Evolutionary conservation across 371 early-diverging fungal species (phyloP).

Genomic region (Zychaea mexicana): DNA sequence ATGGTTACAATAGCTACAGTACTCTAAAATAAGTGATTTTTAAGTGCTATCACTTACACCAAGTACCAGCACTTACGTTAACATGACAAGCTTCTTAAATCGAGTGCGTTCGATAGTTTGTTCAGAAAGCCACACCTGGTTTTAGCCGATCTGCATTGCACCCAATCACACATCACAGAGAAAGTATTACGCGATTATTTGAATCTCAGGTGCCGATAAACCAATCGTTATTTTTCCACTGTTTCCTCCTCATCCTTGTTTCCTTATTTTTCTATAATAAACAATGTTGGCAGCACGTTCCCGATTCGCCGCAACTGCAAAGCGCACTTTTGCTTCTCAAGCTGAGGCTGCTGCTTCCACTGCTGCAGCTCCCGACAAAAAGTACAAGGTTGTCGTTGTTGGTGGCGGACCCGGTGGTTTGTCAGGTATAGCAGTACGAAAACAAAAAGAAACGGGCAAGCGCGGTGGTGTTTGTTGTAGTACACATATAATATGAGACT

Average conservation of each 20-base stretch:
- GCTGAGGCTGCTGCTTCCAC: slow-evolving; percentile 32
- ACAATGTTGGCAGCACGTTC: slow-evolving; percentile 10
- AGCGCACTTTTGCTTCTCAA: slow-evolving; percentile 21
- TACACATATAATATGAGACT: no score
- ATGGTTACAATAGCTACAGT: no score
- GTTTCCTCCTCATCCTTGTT: neutral
- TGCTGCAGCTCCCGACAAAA: slow-evolving; percentile 28
- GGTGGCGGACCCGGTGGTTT: slow-evolving; percentile 73
- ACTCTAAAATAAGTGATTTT: no score
- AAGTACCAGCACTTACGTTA: no score
- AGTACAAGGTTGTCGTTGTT: slow-evolving; percentile 66
- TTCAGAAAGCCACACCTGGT: no score
- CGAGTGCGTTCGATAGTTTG: no score
- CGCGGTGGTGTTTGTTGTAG: neutral
- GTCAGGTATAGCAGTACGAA: slow-evolving; percentile 37
- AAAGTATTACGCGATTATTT: no score
- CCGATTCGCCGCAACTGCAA: slow-evolving; percentile 9
- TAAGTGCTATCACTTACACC: no score
- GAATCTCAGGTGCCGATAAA: no score
- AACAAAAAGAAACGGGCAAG: neutral
- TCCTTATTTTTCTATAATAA: neutral
- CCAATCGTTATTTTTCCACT: neutral
- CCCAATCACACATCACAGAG: no score
- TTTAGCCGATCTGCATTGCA: no score
- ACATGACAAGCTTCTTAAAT: no score